Evolutionary conservation across 2,329 filamentous ascomycete species (phyloP), one percentile per base, ranked within the genome.

Genomic region (Phialophora verrucosa): DNA sequence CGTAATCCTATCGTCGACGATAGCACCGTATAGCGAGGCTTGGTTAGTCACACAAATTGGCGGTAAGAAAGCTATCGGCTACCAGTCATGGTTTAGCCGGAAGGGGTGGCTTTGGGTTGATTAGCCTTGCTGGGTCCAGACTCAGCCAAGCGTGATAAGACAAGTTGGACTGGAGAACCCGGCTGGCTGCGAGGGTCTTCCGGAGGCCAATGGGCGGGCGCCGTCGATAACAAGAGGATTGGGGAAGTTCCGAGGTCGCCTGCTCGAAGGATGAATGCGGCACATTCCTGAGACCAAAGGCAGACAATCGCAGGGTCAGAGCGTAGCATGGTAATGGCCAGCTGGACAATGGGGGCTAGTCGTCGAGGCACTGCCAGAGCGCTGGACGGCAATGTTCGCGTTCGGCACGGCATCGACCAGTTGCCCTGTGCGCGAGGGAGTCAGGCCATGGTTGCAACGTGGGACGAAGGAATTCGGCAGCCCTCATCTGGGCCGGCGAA

Each of bases 1-100:
- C 53, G 51, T 62, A 51, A 62, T 59, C 65, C 62, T 67, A 67
- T 67, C 62, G 58, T 56, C 60, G 23, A 56, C 50, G 35, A 35
- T 56, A 32, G 27, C 51, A 59, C 35, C 14, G 55, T 49, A 64
- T 63, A 31, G 49, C 60, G 27, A 65, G 58, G 67, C 64, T 64
- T 56, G 49, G 57, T 49, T 56, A 55, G 67, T 69, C 55, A 59
- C 67, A 69, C 59, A 55, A 69, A 67, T 53, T 53, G 62, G 67
- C 64, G 64, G 67, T 65, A 67, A 69, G 62, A 50, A 55, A 53
- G 32, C 23, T 59, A 53, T 56, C 54, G 31, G 62, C n/a, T 51
- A 44, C 61, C 67, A 31, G 27, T 60, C 55, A 50, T 20, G 47
- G 56, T 54, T 20, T 59, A 61, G 54, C 27, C 53, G 47, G 23